A percentile compares a stretch with the other conserved stretches of the same genome.
Conservation (phyloP, 768 basidiomycete genomes). For the Mycena vulgaris region DNA sequence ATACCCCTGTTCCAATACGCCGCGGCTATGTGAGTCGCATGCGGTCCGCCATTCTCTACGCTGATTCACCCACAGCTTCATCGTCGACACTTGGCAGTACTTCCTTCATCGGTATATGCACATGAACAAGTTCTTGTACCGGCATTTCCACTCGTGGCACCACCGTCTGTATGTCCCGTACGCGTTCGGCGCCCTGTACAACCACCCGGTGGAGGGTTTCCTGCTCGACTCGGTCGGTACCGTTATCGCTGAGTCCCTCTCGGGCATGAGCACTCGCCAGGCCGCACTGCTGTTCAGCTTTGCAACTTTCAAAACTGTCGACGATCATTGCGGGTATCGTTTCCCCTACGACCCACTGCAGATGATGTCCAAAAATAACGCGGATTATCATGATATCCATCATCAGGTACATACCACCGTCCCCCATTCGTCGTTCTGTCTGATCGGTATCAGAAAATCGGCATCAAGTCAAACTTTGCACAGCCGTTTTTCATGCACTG, state of each 20-base stretch:
- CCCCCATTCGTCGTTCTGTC: neutral
- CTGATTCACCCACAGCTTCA: slow-evolving; percentile 69
- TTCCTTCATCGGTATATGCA: slow-evolving; percentile 96
- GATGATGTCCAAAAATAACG: slow-evolving; percentile 87
- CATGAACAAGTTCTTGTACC: slow-evolving; percentile 91
- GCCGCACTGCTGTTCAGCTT: slow-evolving; percentile 87
- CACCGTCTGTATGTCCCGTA: slow-evolving; percentile 98
- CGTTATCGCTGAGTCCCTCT: slow-evolving; percentile 77
- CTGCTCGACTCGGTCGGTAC: slow-evolving; percentile 90
- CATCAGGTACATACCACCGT: slow-evolving; percentile 78
- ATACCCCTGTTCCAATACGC: slow-evolving; percentile 83
- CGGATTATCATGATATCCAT: slow-evolving; percentile 98
- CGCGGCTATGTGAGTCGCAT: slow-evolving; percentile 83
- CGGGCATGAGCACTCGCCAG: slow-evolving; percentile 85
- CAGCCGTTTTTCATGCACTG: slow-evolving; percentile 98
- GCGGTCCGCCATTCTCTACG: slow-evolving; percentile 2
- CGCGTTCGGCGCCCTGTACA: slow-evolving; percentile 97
- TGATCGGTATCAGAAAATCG: slow-evolving; percentile 64
- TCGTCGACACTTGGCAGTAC: slow-evolving; percentile 99
- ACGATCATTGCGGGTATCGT: slow-evolving; percentile 94
- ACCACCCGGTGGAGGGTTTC: slow-evolving; percentile 96
- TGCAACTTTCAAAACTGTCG: slow-evolving; percentile 93
- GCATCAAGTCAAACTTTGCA: slow-evolving; percentile 95
- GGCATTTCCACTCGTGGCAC: slow-evolving; percentile 93
- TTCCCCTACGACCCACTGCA: slow-evolving; percentile 96